Percentiles rank a stretch among this genome's conserved stretches.
phyloP scores from a whole-genome alignment of 768 basidiomycete genomes.

The Holtermannia corniformis region DNA sequence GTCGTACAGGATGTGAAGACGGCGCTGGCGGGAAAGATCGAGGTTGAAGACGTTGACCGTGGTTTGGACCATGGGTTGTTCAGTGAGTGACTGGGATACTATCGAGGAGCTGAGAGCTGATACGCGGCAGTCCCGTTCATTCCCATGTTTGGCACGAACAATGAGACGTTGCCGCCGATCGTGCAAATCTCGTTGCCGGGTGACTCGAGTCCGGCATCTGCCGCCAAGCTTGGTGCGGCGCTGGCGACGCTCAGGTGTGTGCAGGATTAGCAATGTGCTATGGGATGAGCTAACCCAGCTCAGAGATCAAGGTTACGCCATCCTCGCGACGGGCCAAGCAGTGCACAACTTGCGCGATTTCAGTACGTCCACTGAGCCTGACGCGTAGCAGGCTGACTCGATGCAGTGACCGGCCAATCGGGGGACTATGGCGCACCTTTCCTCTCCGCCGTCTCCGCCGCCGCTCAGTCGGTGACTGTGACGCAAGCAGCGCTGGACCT shows the following conservation, averaged over 20 bases:
- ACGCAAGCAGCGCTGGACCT: conserved; percentile 39
- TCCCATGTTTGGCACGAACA: conserved; percentile 19
- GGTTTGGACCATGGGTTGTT: conserved; percentile 37
- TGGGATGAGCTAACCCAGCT: neutral
- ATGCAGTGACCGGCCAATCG: conserved; percentile 13
- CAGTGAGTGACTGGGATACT: conserved; percentile 16
- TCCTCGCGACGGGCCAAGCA: conserved; percentile 32
- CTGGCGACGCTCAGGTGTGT: conserved; percentile 19
- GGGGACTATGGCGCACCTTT: conserved; percentile 21
- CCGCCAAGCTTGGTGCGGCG: conserved; percentile 27
- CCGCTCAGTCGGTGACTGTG: conserved; percentile 10
- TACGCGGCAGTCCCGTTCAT: conserved; percentile 19
- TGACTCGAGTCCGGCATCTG: conserved; percentile 9
- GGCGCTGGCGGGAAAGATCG: conserved; percentile 12
- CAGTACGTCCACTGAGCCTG: conserved; percentile 17
- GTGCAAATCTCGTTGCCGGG: conserved; percentile 32
- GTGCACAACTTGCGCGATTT: conserved; percentile 36
- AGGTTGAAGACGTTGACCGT: conserved; percentile 10
- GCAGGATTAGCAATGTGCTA: neutral
- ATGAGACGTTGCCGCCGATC: conserved; percentile 14
- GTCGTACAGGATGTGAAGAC: conserved; percentile 9
- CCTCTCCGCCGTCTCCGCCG: conserved; percentile 6
- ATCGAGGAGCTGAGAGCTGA: neutral
- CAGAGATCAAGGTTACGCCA: conserved; percentile 29
- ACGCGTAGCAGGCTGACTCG: neutral